These are phyloP conservation scores for Entophlyctis luteolus DNA, from an alignment of 192 early-diverging fungal genomes.

Conservation along the genomic window DNA sequence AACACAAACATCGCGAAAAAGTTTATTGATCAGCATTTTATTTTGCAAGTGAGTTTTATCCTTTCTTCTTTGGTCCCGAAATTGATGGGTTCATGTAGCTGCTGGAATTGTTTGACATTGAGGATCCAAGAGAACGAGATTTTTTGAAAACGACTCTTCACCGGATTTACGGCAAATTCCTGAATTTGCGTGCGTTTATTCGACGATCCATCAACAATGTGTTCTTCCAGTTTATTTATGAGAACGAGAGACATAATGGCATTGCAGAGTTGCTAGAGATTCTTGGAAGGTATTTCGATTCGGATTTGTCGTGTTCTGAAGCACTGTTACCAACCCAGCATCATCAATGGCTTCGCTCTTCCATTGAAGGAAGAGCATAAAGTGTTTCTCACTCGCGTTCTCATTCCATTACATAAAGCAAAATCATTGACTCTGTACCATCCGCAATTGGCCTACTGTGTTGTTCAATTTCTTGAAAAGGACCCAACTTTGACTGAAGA, in stretches of 20 bases:
- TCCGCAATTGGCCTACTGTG: constrained; percentile 95
- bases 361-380: constrained; percentile 99
- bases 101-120: constrained; percentile 96
- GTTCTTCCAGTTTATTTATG: constrained; percentile 98
- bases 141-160: constrained; percentile 98
- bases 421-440: constrained; percentile 92
- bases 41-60: constrained; percentile 62
- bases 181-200: constrained; percentile 95
- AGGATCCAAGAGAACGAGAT: constrained; percentile 98
- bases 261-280: constrained; percentile 98
- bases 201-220: constrained; percentile 96
- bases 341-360: constrained; percentile 98
- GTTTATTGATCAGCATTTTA: constrained; percentile 94
- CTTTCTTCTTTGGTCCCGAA: background rate
- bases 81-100: constrained; percentile 57
- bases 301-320: background rate
- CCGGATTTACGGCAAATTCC: constrained; percentile 97
- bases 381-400: constrained; percentile 85
- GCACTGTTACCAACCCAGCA: constrained; percentile 56
- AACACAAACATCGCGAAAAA: constrained; percentile 94
- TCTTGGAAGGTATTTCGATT: constrained; percentile 85
- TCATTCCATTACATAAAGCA: constrained; percentile 95
- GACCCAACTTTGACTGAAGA: constrained; percentile 88
- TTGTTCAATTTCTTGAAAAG: constrained; percentile 98
- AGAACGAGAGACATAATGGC: constrained; percentile 93